These are phyloP conservation scores for Chaetomidium leptoderma DNA, from an alignment of 495 filamentous ascomycete species.

Conservation along the genomic window DNA sequence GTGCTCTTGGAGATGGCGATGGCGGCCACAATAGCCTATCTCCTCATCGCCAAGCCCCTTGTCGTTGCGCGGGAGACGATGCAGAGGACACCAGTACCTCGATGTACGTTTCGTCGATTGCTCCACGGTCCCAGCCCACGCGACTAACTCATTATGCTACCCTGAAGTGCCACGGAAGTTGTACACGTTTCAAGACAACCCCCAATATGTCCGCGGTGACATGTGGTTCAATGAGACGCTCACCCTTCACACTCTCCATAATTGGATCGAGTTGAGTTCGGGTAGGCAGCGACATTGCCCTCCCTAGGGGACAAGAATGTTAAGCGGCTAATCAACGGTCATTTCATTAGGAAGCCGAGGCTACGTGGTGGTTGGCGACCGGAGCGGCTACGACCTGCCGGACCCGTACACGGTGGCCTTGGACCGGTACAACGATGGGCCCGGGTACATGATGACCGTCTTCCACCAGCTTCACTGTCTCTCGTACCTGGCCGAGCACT, in stretches of 20 bases:
- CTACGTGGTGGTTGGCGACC: constrained; percentile 37
- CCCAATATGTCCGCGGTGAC: constrained; percentile 39
- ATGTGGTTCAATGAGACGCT: constrained; percentile 41
- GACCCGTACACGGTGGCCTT: constrained; percentile 37
- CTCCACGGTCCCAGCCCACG: neutral
- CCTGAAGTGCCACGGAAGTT: constrained; percentile 39
- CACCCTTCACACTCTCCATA: constrained; percentile 42
- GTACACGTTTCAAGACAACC: constrained; percentile 39
- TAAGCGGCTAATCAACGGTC: neutral
- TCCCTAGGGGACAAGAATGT: neutral
- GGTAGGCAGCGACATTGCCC: constrained; percentile 17
- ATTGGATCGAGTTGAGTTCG: constrained; percentile 44
- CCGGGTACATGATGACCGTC: constrained; percentile 48
- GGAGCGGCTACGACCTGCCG: constrained; percentile 34
- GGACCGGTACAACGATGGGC: constrained; percentile 34
- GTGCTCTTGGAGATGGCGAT: constrained; percentile 18
- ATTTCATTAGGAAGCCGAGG: constrained; percentile 34
- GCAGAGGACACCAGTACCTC: constrained; percentile 16
- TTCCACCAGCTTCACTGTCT: constrained; percentile 54
- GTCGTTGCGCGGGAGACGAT: neutral
- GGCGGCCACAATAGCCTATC: constrained; percentile 13
- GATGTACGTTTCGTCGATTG: constrained; percentile 10
- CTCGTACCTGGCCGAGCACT: constrained; percentile 42
- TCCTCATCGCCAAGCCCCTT: constrained; percentile 14
- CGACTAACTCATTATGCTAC: neutral